Conservation (phyloP, 768 basidiomycete genomes). For the Mycena amicta region DNA sequence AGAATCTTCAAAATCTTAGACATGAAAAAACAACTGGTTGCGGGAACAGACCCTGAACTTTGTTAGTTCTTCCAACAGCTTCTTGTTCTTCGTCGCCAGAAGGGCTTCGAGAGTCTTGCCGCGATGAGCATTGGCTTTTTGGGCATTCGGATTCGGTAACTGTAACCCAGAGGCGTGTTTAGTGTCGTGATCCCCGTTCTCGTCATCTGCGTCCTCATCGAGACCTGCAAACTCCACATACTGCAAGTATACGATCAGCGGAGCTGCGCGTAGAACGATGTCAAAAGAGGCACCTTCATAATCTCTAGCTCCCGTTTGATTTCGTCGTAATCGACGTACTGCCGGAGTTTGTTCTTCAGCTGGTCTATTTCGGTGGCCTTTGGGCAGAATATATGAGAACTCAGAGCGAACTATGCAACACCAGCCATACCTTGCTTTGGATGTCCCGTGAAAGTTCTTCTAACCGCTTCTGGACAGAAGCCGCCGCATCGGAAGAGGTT, state of each 20-base stretch:
- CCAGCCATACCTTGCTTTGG: slow-evolving; percentile 49
- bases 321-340: slow-evolving; percentile 90
- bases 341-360: slow-evolving; percentile 68
- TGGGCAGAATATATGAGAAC: slow-evolving; percentile 3
- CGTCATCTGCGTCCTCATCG: slow-evolving; percentile 72
- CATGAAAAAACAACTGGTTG: background rate
- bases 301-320: slow-evolving; percentile 98
- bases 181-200: slow-evolving; percentile 47
- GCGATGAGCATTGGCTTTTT: slow-evolving; percentile 74
- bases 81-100: slow-evolving; percentile 91
- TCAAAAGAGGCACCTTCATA: slow-evolving; percentile 76
- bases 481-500: slow-evolving; percentile 49
- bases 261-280: background rate
- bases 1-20: slow-evolving; percentile 57
- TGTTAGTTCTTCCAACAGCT: slow-evolving; percentile 89
- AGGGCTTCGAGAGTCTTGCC: slow-evolving; percentile 88
- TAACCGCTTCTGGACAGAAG: slow-evolving; percentile 47
- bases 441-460: slow-evolving; percentile 67
- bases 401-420: background rate
- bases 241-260: slow-evolving; percentile 41
- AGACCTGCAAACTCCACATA: slow-evolving; percentile 95
- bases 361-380: slow-evolving; percentile 70
- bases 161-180: slow-evolving; percentile 56
- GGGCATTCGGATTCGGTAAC: slow-evolving; percentile 88
- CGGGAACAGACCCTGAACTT: slow-evolving; percentile 70